A percentile compares a stretch with the other conserved stretches of the same genome.
These are phyloP conservation scores for Thelonectria discophora DNA, from an alignment of 2,329 filamentous ascomycete species.

Conservation along the genomic window DNA sequence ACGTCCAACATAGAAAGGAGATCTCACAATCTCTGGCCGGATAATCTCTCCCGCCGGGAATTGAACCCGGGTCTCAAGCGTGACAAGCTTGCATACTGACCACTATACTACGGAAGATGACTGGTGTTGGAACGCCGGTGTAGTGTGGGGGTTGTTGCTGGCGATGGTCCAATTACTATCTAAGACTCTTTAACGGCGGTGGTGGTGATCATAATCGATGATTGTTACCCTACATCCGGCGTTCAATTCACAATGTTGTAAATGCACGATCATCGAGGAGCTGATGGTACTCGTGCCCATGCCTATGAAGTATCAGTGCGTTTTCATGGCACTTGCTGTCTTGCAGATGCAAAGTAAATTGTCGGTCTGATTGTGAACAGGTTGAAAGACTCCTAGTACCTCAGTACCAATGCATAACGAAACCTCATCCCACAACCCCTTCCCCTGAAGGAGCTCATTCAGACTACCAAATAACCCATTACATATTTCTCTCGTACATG, in stretches of 20 bases:
- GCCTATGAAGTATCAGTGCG: too few species aligned
- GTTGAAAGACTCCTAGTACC: too few species aligned
- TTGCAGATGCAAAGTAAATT: too few species aligned
- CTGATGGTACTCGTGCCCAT: too few species aligned
- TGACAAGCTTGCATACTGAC: slow-evolving; percentile 28
- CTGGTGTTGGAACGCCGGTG: slow-evolving; percentile 11
- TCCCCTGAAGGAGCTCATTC: background rate
- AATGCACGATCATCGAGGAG: too few species aligned
- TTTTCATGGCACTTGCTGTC: too few species aligned
- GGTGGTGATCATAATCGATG: too few species aligned
- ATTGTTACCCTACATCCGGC: background rate
- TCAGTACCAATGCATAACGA: too few species aligned
- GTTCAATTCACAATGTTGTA: background rate
- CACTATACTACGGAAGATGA: slow-evolving; percentile 26
- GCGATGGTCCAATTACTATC: background rate
- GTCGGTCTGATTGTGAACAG: too few species aligned
- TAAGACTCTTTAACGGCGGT: background rate
- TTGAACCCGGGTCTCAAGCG: slow-evolving; percentile 27
- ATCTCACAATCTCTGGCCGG: slow-evolving; percentile 5
- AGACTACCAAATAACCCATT: slow-evolving; percentile 7
- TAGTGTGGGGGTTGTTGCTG: slow-evolving; percentile 20
- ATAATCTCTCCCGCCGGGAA: slow-evolving; percentile 27
- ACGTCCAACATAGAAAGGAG: background rate
- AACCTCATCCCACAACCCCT: too few species aligned
- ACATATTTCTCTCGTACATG: slow-evolving; percentile 22